phyloP scores from a whole-genome alignment of 345 rosid genomes.

The Eucalyptus viminalis region DNA sequence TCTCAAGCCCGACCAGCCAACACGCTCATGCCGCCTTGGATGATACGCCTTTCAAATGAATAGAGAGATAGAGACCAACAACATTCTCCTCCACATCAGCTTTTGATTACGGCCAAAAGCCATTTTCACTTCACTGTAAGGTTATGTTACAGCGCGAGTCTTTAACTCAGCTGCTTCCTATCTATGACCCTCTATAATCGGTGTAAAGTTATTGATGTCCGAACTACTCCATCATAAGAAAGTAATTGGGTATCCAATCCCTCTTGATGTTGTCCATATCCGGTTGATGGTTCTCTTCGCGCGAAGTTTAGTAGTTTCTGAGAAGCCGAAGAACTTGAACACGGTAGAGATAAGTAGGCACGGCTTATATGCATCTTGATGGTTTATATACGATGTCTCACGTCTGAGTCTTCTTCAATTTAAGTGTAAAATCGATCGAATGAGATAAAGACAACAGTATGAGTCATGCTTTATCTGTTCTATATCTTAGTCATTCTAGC shows the following conservation, averaged over 20 bases:
- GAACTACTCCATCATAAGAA: not conserved
- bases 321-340: not conserved
- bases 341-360: not conserved
- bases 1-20: not conserved
- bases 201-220: not conserved
- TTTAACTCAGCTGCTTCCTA: not conserved
- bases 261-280: not conserved
- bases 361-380: not conserved
- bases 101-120: not conserved
- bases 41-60: constrained; percentile 17
- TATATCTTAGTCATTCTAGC: not conserved
- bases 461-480: not conserved
- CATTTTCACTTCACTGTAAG: not conserved
- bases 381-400: too few species aligned
- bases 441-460: not conserved
- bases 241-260: not conserved
- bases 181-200: not conserved
- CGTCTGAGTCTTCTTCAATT: not conserved
- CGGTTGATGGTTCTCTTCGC: not conserved
- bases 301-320: not conserved
- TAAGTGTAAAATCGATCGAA: not conserved
- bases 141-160: not conserved
- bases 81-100: not conserved
- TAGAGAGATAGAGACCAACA: not conserved
- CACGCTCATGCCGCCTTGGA: constrained; percentile 29